Evolutionary conservation across 805 yeast species (phyloP).

Genomic region (Kuraishia ogatae): DNA sequence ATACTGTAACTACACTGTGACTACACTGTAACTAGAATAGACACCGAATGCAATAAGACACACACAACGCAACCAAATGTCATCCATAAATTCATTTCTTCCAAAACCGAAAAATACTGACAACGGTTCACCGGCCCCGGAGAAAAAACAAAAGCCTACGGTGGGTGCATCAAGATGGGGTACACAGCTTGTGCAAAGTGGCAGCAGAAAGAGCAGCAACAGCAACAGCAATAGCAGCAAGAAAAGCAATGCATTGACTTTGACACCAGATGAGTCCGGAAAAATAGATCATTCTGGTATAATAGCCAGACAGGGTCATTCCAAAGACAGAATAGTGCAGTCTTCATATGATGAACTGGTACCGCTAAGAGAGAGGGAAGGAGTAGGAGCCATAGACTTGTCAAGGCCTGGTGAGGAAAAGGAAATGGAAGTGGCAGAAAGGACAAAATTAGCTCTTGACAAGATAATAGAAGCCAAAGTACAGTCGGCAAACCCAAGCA

Average conservation of each 20-base stretch:
- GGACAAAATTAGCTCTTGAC: slow-evolving; percentile 51
- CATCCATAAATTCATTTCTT: not conserved
- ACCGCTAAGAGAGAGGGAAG: not conserved
- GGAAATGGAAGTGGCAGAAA: slow-evolving; percentile 35
- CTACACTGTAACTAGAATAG: no score
- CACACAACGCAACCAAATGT: not conserved
- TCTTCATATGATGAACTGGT: slow-evolving; percentile 1
- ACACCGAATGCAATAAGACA: no score
- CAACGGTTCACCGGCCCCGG: not conserved
- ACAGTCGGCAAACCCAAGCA: slow-evolving; percentile 21
- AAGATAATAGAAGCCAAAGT: slow-evolving; percentile 36
- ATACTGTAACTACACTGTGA: no score
- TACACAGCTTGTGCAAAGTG: not conserved
- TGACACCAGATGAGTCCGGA: not conserved
- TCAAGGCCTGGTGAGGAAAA: slow-evolving; percentile 27
- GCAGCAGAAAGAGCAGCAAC: not conserved
- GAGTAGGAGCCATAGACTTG: not conserved
- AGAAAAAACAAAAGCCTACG: not conserved
- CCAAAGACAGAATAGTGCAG: not conserved
- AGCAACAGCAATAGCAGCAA: not conserved
- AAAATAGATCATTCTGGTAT: not conserved
- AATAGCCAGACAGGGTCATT: not conserved
- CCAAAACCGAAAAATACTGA: not conserved
- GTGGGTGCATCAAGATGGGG: not conserved
- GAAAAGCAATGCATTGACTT: not conserved